Base-by-base conservation (phyloP, 1,284 basidiomycete genomes). In the Anthracocystis walkeri region DNA sequence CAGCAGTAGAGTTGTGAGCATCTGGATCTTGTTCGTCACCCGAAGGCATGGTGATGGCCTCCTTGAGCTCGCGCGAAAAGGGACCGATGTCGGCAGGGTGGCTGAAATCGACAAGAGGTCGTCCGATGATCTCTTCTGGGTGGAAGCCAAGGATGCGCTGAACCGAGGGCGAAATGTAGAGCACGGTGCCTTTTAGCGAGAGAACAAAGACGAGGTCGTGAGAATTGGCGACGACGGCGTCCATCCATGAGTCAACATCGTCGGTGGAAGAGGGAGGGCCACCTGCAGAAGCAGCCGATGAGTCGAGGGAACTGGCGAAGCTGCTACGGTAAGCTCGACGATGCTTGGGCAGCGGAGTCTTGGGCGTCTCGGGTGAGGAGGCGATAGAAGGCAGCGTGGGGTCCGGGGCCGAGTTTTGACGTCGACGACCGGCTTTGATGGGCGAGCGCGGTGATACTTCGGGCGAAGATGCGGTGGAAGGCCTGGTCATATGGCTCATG, bases 51-150 rank as follows among this genome's bases (percentile, higher is more conserved):
- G 65, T 68, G 58, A 71, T 72, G 31, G 74, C 69, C 35, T 97
- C 95, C 86, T 97, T 97, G 73, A 97, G 89, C 86, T 96, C 94
- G 48, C 95, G 90, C 89, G 93, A 92, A 71, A 97, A 89, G 0
- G 94, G 94, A 1, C 96, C 92, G 46, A 94, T 88, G 84, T 98
- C 95, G 55, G 92, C 91, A 0, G 92, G 92, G 82, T 97, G 94
- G 69, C 93, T 93, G 64, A 94, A 82, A 87, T 84, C 94, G 90
- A 49, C 89, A 87, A 72, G 96, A 87, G 42, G 89, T 88, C 83
- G 90, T 90, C 93, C 93, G 31, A 94, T 88, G 61, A 97, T 89
- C 73, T 96, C 93, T 48, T 90, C 89, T 1, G 93, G 69, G 11
- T 69, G 69, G 58, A 73, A 82, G 40, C 81, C 82, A 4, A 82